Conservation (phyloP, 2,329 filamentous ascomycete genomes). For the Fusarium newnesense region DNA sequence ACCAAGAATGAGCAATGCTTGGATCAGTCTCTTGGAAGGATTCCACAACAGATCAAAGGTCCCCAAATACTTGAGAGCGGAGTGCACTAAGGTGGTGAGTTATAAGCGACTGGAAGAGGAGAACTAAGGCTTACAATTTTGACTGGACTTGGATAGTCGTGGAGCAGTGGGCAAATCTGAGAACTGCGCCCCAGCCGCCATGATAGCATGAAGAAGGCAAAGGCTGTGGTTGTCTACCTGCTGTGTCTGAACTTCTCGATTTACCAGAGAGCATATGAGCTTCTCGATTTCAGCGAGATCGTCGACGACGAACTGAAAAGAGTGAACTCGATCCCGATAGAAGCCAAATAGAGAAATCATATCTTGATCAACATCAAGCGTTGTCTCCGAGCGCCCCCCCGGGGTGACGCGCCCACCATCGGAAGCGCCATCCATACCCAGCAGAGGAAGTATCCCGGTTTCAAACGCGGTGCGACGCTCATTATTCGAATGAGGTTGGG, state of each 20-base stretch:
- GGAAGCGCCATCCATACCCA: constrained; percentile 9
- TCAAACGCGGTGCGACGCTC: constrained; percentile 28
- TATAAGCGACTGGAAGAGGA: fast-evolving
- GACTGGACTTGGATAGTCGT: constrained; percentile 4
- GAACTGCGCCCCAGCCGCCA: constrained; percentile 34
- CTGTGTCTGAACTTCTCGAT: background rate
- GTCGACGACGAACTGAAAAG: constrained; percentile 20
- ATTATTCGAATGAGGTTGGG: constrained; percentile 3
- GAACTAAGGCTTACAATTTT: constrained; percentile 1
- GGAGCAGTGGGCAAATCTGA: constrained; percentile 12
- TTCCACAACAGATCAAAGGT: constrained; percentile 19
- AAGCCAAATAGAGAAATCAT: constrained; percentile 26
- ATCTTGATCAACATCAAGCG: constrained; percentile 12
- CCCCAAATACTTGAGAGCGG: constrained; percentile 13
- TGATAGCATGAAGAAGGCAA: constrained; percentile 33
- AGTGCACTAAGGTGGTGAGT: constrained; percentile 1
- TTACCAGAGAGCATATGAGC: constrained; percentile 24
- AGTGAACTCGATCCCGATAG: constrained; percentile 26
- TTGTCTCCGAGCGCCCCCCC: background rate
- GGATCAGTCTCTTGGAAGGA: constrained; percentile 23
- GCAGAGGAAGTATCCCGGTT: constrained; percentile 25
- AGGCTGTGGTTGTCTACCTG: constrained; percentile 3
- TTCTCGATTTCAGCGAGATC: constrained; percentile 23
- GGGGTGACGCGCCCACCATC: background rate
- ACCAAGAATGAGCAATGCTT: constrained; percentile 34